Conservation (phyloP, 495 filamentous ascomycete species). For the Elasticomyces elasticus region DNA sequence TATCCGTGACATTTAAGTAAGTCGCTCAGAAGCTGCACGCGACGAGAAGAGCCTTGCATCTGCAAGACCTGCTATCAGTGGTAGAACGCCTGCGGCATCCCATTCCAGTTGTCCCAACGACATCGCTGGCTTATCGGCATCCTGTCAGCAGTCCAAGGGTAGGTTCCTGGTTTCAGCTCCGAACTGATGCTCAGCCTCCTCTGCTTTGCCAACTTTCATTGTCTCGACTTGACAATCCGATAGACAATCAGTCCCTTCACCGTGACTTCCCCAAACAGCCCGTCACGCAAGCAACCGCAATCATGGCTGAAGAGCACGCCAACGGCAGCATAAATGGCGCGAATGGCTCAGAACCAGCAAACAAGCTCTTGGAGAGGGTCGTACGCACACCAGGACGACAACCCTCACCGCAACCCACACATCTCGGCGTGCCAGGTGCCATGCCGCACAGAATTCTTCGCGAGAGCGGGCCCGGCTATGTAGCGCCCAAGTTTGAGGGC, state of each 20-base stretch:
- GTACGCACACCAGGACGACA: constrained; percentile 48
- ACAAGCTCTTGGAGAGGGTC: constrained; percentile 55
- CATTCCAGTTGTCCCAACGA: not conserved
- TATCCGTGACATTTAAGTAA: not conserved
- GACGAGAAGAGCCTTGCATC: not conserved
- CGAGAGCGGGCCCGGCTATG: constrained; percentile 88
- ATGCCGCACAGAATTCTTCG: constrained; percentile 55
- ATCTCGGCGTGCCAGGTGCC: constrained; percentile 65
- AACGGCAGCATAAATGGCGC: constrained; percentile 10
- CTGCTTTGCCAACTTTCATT: not conserved
- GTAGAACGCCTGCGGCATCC: not conserved
- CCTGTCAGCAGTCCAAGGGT: not conserved
- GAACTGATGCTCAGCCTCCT: not conserved
- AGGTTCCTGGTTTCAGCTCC: not conserved
- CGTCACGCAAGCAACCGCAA: not conserved
- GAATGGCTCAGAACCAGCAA: constrained; percentile 31
- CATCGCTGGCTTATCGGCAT: not conserved
- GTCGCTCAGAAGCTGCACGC: not conserved
- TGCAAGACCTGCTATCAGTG: too few relatives aligned
- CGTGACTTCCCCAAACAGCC: not conserved
- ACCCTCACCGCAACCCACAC: constrained; percentile 86
- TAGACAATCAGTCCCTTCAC: not conserved
- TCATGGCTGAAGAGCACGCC: constrained; percentile 8
- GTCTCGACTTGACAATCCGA: not conserved
- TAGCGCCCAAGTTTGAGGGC: constrained; percentile 89